Percentiles rank a stretch among this genome's conserved stretches.
These are phyloP conservation scores for Penicillium capsulatum DNA, from an alignment of 2,329 filamentous ascomycete species.

Conservation along the genomic window DNA sequence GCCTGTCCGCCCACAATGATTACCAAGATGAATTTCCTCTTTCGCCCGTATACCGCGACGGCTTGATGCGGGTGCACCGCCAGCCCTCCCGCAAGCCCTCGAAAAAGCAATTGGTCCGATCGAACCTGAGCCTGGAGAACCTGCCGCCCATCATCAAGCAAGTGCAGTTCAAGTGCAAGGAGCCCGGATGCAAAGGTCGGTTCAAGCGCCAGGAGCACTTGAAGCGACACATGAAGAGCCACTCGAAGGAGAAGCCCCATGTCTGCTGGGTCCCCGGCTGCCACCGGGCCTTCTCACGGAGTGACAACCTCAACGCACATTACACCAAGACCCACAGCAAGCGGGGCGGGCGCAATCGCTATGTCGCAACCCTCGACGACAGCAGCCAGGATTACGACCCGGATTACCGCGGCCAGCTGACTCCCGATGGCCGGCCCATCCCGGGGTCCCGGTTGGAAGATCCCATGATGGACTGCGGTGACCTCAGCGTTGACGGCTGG, in stretches of 20 bases:
- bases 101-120: conserved; percentile 29
- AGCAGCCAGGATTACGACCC: conserved; percentile 42
- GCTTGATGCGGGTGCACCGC: conserved; percentile 29
- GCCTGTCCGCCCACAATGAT: conserved; percentile 33
- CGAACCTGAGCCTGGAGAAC: conserved; percentile 34
- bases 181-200: conserved; percentile 42
- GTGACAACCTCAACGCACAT: conserved; percentile 46
- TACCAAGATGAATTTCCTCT: conserved; percentile 35
- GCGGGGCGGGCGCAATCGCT: conserved; percentile 44
- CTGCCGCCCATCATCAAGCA: conserved; percentile 39
- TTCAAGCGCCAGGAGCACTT: conserved; percentile 50
- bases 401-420: conserved; percentile 43
- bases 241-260: conserved; percentile 44
- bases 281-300: conserved; percentile 41
- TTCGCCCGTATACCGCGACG: conserved; percentile 33
- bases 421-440: conserved; percentile 42
- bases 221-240: conserved; percentile 48
- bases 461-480: conserved; percentile 30
- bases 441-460: conserved; percentile 37
- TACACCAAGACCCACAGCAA: conserved; percentile 47
- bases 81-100: conserved; percentile 34
- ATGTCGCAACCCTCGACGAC: conserved; percentile 45
- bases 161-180: conserved; percentile 42
- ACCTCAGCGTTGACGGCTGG: conserved; percentile 33
- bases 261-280: conserved; percentile 45